Evolutionary conservation across 495 filamentous ascomycete genomes (phyloP).

Genomic region (Cetradonia linearis): DNA sequence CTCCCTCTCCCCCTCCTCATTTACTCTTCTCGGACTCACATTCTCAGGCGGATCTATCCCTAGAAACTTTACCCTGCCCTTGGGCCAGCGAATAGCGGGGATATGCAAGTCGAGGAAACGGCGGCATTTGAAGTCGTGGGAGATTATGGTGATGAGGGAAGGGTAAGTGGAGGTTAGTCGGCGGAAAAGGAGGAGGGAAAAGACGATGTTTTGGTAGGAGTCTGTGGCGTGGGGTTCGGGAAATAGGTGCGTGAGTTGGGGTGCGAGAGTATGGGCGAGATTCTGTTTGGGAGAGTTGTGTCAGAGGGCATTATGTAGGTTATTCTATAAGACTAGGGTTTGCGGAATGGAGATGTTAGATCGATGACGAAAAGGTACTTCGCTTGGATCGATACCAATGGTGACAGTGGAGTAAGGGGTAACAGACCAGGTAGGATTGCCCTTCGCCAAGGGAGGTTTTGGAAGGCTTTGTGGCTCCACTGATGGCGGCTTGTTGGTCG

Average conservation of each 20-base stretch:
- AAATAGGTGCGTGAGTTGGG: constrained; percentile 23
- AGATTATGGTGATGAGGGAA: constrained; percentile 52
- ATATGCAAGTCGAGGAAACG: constrained; percentile 62
- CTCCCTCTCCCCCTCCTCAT: constrained; percentile 35
- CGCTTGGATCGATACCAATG: not conserved
- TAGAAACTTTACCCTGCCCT: constrained; percentile 40
- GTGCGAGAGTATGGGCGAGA: constrained; percentile 31
- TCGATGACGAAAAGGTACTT: too few relatives aligned
- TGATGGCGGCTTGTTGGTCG: constrained; percentile 27
- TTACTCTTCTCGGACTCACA: constrained; percentile 37
- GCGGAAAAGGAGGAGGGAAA: constrained; percentile 55
- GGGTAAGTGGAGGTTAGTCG: constrained; percentile 30
- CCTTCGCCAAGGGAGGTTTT: constrained; percentile 51
- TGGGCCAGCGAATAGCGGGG: constrained; percentile 48
- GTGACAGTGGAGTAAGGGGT: not conserved
- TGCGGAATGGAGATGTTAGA: too few relatives aligned
- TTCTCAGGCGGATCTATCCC: constrained; percentile 61
- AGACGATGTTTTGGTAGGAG: constrained; percentile 68
- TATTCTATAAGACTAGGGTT: too few relatives aligned
- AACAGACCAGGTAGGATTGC: constrained; percentile 47
- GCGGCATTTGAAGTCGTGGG: constrained; percentile 61
- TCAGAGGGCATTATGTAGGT: not conserved
- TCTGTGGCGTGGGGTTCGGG: constrained; percentile 60
- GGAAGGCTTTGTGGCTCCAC: constrained; percentile 50
- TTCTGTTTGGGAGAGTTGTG: constrained; percentile 29